phyloP scores from a whole-genome alignment of 176 grass and related monocot species.

The Alopecurus myosuroides region DNA sequence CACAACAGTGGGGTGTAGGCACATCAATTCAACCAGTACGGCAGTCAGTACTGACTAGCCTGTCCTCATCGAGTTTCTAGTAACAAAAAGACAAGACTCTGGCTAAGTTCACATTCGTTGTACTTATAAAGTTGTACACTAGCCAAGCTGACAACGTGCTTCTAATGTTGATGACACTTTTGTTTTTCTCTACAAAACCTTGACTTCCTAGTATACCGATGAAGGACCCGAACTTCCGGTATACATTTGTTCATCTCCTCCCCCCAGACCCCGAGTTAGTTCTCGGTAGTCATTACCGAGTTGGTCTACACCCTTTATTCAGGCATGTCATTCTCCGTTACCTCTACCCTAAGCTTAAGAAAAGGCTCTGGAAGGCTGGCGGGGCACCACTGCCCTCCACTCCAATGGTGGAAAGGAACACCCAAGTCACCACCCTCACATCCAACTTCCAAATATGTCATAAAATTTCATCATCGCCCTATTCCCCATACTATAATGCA shows the following conservation, averaged over 20 bases:
- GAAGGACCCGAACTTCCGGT: neutral
- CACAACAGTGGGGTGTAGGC: slow-evolving; percentile 14
- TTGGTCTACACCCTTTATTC: neutral
- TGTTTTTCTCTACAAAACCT: neutral
- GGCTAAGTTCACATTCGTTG: neutral
- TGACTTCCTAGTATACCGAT: neutral
- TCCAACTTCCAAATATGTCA: neutral
- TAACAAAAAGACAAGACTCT: slow-evolving; percentile 16
- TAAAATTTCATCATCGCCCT: neutral
- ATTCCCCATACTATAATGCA: neutral
- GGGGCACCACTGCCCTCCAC: neutral
- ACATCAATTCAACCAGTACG: slow-evolving; percentile 20
- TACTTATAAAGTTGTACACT: neutral
- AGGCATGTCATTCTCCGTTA: neutral
- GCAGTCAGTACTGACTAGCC: neutral
- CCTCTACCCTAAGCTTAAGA: neutral
- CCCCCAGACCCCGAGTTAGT: neutral
- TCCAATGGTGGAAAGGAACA: neutral
- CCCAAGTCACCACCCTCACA: neutral
- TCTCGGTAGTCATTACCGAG: neutral
- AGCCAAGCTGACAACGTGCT: neutral
- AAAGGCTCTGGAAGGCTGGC: neutral
- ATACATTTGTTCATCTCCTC: neutral
- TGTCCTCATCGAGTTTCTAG: slow-evolving; percentile 30
- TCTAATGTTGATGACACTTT: neutral